Conservation (phyloP, 441 rosid genomes). For the Corymbia calophylla region DNA sequence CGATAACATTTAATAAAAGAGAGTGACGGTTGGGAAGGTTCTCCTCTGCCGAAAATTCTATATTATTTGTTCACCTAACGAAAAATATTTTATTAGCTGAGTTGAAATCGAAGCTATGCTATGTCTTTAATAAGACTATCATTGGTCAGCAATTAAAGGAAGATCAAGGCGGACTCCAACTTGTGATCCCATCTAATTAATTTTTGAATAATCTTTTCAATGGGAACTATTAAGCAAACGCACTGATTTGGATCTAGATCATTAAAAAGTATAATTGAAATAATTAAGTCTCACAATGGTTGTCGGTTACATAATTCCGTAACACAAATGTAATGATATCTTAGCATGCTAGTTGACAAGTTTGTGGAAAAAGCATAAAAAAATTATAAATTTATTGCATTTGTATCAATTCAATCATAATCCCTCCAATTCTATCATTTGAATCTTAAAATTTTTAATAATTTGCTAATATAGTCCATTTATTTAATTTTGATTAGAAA, state of each 20-base stretch:
- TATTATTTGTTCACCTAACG: neutral
- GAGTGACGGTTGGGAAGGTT: neutral
- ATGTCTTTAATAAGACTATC: neutral
- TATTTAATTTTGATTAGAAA: no score
- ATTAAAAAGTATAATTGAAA: neutral
- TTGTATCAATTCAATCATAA: no score
- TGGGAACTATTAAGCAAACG: neutral
- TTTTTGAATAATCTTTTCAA: neutral
- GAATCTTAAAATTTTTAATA: rapidly evolving
- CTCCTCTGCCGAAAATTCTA: neutral
- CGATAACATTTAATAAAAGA: neutral
- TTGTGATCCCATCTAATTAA: neutral
- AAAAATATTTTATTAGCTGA: neutral
- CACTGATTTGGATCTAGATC: neutral
- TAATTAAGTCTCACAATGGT: neutral
- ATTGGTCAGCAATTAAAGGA: neutral
- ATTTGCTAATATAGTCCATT: no score
- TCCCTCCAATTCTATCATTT: no score
- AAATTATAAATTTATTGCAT: no score
- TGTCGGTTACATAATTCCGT: neutral
- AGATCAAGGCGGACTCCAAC: neutral
- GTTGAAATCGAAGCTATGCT: neutral
- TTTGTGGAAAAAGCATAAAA: neutral
- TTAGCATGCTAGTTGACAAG: neutral
- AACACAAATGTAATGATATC: neutral